Conservation (phyloP, 306 rosid genomes). For the Potentilla sterilis region DNA sequence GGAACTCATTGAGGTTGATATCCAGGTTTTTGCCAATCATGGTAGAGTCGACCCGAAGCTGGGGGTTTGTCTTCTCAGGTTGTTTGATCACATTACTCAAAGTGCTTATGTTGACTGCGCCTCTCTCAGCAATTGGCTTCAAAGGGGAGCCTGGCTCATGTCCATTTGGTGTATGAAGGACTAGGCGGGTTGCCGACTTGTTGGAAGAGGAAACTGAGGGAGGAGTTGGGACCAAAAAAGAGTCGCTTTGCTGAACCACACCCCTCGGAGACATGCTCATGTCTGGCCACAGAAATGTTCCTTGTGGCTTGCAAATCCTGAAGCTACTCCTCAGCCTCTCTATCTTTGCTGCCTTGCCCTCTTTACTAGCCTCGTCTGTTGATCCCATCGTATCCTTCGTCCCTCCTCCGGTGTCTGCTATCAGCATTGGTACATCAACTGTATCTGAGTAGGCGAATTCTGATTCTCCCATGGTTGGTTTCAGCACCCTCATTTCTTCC, state of each 20-base stretch:
- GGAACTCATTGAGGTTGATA: conserved; percentile 67
- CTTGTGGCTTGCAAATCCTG: conserved; percentile 73
- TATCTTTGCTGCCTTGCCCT: conserved; percentile 66
- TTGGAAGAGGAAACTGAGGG: conserved; percentile 62
- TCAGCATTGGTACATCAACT: conserved; percentile 26
- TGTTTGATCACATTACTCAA: conserved; percentile 34
- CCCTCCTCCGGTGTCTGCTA: conserved; percentile 33
- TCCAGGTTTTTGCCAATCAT: conserved; percentile 18
- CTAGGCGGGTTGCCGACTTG: conserved; percentile 26
- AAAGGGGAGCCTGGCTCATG: conserved; percentile 48
- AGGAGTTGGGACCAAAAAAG: conserved; percentile 53
- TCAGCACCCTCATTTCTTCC: conserved; percentile 49
- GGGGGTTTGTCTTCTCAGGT: conserved; percentile 29
- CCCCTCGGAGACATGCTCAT: conserved; percentile 35
- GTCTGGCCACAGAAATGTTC: conserved; percentile 70
- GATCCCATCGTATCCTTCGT: conserved; percentile 25
- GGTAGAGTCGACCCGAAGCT: conserved; percentile 14
- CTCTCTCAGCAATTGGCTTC: conserved; percentile 70
- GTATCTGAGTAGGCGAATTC: conserved; percentile 34
- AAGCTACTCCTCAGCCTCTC: conserved; percentile 78
- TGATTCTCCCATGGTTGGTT: conserved; percentile 37
- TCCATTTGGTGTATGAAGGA: conserved; percentile 13
- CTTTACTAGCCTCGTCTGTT: conserved; percentile 12
- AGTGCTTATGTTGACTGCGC: conserved; percentile 50
- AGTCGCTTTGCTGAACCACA: conserved; percentile 35